Base-by-base conservation (phyloP, 2,329 filamentous ascomycete species). In the Arachnomyces sp. region DNA sequence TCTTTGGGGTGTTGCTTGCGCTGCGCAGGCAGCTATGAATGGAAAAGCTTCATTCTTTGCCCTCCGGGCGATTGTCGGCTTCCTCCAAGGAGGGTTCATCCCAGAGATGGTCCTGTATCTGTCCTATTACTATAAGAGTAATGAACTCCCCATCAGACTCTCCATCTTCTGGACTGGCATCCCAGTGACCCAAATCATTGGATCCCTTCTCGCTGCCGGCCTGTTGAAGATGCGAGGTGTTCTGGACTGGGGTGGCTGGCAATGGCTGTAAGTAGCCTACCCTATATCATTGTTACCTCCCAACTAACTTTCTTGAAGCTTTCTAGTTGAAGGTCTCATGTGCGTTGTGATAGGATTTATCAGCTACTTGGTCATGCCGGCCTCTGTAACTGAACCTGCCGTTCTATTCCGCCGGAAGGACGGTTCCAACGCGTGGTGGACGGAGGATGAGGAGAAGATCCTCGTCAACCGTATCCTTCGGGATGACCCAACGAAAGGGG, bases 81-180 rank as follows among this genome's bases (percentile, higher is more conserved):
- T 38, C 11, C 16, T 38, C 13, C 35, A 72, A 56, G 72, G 71
- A 4, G 72, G 71, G 0, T 81, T 81, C 46, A 80, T 81, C 36
- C 76, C 77, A 0, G 76, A 79, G 43, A 76, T 76, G 15, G 73
- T 83, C 11, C 64, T 83, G 4, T 61, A 54, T 39, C 47, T 58
- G 2, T 57, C 57, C 6, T 85, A 85, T 56, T 86, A 80, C 53
- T 85, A 84, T 62, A 84, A 73, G 37, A 71, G 72, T 2, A 66
- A 67, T 31, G 82, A 85, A 56, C 66, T 85, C 0, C 78, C 81
- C 0, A 69, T 71, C 9, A 72, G 82, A 1, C 59, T 86, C 16
- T 74, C 74, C 47, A 72, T 72, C 50, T 84, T 85, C 60, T 85
- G 81, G 81, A 77, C 76, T 0, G 71, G 78, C 0, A 71, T 80